phyloP scores from a whole-genome alignment of 2,329 filamentous ascomycete species.

The Cercospora canescens region DNA sequence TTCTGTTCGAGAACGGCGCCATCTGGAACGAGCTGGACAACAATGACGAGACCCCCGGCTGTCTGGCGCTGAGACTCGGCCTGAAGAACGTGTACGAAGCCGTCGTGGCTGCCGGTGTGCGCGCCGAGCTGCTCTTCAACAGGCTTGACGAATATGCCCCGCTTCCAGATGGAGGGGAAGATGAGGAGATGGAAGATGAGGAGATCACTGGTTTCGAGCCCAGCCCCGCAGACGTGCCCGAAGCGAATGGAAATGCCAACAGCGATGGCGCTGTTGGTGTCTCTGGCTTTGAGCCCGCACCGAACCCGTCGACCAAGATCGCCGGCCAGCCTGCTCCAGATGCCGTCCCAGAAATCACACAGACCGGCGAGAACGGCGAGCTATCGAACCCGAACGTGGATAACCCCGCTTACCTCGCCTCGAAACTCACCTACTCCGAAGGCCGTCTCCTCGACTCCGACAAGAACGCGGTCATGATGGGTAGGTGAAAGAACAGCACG shows the following conservation, averaged over 20 bases:
- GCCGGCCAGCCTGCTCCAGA: slow-evolving; percentile 23
- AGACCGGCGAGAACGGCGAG: slow-evolving; percentile 30
- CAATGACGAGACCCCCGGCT: slow-evolving; percentile 88
- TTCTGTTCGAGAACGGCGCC: slow-evolving; percentile 82
- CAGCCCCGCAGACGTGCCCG: slow-evolving; percentile 22
- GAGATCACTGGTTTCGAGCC: slow-evolving; percentile 38
- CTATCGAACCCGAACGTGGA: slow-evolving; percentile 41
- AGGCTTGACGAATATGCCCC: slow-evolving; percentile 79
- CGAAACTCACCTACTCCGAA: slow-evolving; percentile 49
- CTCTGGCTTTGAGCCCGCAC: slow-evolving; percentile 33
- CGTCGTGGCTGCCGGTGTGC: slow-evolving; percentile 85
- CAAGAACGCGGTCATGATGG: slow-evolving; percentile 51
- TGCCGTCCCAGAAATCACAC: slow-evolving; percentile 28
- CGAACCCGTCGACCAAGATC: slow-evolving; percentile 35
- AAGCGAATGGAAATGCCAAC: slow-evolving; percentile 21
- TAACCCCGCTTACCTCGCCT: slow-evolving; percentile 51
- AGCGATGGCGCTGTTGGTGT: slow-evolving; percentile 26
- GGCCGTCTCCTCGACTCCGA: slow-evolving; percentile 50
- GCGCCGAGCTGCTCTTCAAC: slow-evolving; percentile 83
- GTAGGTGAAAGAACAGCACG: not conserved
- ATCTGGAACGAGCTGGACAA: slow-evolving; percentile 96
- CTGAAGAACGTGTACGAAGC: slow-evolving; percentile 72
- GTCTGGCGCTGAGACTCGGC: slow-evolving; percentile 71
- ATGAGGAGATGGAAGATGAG: slow-evolving; percentile 44
- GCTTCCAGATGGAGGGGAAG: slow-evolving; percentile 60